Base-by-base conservation (phyloP, 345 rosid species). In the Salix brachista region DNA sequence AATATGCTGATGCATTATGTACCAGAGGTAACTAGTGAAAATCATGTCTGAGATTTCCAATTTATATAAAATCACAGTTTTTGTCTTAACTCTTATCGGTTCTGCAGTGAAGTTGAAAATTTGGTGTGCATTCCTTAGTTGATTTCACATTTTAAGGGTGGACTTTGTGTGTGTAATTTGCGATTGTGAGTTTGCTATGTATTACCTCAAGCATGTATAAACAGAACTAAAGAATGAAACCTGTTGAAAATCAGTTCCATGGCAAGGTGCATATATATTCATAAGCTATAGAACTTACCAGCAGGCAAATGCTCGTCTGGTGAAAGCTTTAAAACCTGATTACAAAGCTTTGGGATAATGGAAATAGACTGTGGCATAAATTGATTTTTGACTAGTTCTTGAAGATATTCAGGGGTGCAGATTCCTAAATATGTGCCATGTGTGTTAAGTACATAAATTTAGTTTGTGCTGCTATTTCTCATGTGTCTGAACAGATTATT, bases 1-100 rank as follows among this genome's bases (percentile, higher is more conserved):
- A 96, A 93, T 86, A 96, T 96, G 99, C 84, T 96, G 75, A 96
- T 96, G 99, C 99, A 96, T 84, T 96, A 96, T 78, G 90, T 96
- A 39, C 89, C 98, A 11, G 99, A 96, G 92, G 99, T 96, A 91
- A 83, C 77, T 37, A 78, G 23, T 64, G 56, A 37, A 19, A 37
- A 54, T 14, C 61, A 64, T 80, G 28, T 39, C 60, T 64, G 30
- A 14, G n/a, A 8, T 62, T 66, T 56, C 4, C 39, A 21, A 28
- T 16, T 37, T 46, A 14, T 66, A 30, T 52, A 39, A 10, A 28
- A 26, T 11, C 25, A 71, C 48, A 54, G 2, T 17, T 58, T 17
- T 18, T 19, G 17, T 26, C 10, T 72, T 25, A 58, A 69, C n/a
- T 44, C 42, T 26, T 70, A 2, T 41, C 2, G 25, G 36, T 37